A percentile compares a stretch with the other conserved stretches of the same genome.
Evolutionary conservation across 1,284 basidiomycete species (phyloP).

Genomic region (Hemileia vastatrix): DNA sequence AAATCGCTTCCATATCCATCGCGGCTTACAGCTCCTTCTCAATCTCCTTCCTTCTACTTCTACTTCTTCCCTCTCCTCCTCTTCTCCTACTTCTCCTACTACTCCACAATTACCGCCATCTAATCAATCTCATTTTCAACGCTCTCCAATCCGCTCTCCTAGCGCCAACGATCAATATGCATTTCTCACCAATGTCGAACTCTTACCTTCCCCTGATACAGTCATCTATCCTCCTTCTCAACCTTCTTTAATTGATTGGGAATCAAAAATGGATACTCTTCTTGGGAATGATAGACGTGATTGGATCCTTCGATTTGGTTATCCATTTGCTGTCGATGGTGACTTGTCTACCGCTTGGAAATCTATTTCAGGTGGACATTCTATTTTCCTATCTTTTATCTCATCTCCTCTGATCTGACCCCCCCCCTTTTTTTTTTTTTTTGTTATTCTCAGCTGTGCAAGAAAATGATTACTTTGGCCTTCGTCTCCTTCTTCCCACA

Average conservation of each 20-base stretch:
- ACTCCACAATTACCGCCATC: neutral
- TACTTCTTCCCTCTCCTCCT: slow-evolving; percentile 10
- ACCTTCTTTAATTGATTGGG: neutral
- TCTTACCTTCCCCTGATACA: slow-evolving; percentile 27
- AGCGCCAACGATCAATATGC: slow-evolving; percentile 16
- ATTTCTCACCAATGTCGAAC: slow-evolving; percentile 32
- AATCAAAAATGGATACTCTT: slow-evolving; percentile 19
- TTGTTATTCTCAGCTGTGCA: slow-evolving; percentile 24
- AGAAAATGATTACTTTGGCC: slow-evolving; percentile 33
- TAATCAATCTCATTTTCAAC: slow-evolving; percentile 20
- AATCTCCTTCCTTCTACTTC: slow-evolving; percentile 18
- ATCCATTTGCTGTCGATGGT: slow-evolving; percentile 31
- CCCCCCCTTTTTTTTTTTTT: neutral
- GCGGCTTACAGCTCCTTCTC: slow-evolving; percentile 9
- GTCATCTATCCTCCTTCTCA: slow-evolving; percentile 27
- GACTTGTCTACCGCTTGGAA: slow-evolving; percentile 29
- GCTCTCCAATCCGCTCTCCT: slow-evolving; percentile 26
- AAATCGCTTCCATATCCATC: slow-evolving; percentile 12
- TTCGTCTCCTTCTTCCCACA: too few relatives aligned
- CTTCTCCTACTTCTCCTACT: slow-evolving; percentile 1
- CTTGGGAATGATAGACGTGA: slow-evolving; percentile 27
- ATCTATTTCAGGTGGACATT: slow-evolving; percentile 29
- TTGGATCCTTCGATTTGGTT: slow-evolving; percentile 28
- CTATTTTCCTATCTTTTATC: neutral
- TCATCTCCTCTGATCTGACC: neutral